These are phyloP conservation scores for Scenedesmus sp. DNA, from an alignment of 163 green algal genomes.

Conservation along the genomic window DNA sequence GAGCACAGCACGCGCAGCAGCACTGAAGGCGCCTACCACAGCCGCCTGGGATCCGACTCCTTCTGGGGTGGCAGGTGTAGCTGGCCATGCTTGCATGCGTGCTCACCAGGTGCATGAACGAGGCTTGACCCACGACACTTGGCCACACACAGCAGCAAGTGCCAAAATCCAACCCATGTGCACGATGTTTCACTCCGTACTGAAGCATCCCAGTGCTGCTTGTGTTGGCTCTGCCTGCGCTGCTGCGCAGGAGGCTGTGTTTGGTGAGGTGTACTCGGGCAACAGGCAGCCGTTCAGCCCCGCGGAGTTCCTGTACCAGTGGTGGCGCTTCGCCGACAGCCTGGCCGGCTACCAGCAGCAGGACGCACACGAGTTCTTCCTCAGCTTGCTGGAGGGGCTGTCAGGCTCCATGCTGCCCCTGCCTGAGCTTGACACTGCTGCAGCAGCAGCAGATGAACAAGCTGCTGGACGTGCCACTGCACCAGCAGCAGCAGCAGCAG, in stretches of 20 bases:
- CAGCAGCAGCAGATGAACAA: neutral
- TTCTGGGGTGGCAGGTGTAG: too few species aligned
- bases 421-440: neutral
- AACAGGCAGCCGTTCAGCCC: conserved; percentile 77
- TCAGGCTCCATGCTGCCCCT: conserved; percentile 22
- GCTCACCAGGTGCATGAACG: too few species aligned
- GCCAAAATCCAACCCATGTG: too few species aligned
- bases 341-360: conserved; percentile 69
- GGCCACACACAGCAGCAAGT: too few species aligned
- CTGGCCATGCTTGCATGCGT: too few species aligned
- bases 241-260: conserved; percentile 81
- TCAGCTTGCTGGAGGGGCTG: conserved; percentile 84
- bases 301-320: conserved; percentile 82
- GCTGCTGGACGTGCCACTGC: neutral
- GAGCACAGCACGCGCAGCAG: neutral
- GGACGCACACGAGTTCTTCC: conserved; percentile 97
- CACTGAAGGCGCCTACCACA: too few species aligned
- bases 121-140: too few species aligned
- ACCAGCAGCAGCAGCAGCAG: conserved; percentile 21
- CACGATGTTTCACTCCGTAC: too few species aligned
- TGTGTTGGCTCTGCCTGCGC: neutral
- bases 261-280: conserved; percentile 80
- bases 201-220: neutral
- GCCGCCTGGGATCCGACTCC: too few species aligned
- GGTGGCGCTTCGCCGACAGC: conserved; percentile 77